Base-by-base conservation (phyloP, 495 filamentous ascomycete species). In the Neurospora cerealis region DNA sequence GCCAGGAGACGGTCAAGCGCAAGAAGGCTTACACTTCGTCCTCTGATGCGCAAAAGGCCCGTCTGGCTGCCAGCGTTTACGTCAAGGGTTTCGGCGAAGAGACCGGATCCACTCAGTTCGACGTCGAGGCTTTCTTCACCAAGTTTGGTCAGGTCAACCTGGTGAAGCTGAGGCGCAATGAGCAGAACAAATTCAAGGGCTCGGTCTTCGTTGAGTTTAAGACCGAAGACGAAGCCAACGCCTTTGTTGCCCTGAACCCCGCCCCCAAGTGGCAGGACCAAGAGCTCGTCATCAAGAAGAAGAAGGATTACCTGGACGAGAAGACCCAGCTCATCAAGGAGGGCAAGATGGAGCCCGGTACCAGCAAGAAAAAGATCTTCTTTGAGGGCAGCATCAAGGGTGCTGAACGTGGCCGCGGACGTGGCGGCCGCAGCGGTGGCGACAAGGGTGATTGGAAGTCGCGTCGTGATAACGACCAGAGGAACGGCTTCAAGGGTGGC, bases 141-240 rank as follows among this genome's bases (percentile, higher is more conserved):
- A 88, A 89, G 44, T 93, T 89, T 81, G 96, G 95, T 19, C 87
- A 91, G 8, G 88, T 91, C 75, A 93, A 93, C 72, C 87, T 88
- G n/a, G 91, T 99, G 74, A 94, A 94, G 75, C 91, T 98, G 69
- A 94, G 96, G 73, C 94, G 96, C 73, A 84, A 86, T n/a, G 74
- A 83, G 17, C 75, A 84, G 38, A 89, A 88, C 77, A 76, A 80
- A 32, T 98, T 98, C 88, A 99, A 99, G 86, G 93, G 93, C 48
- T 97, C 93, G 70, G 90, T 98, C 36, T 98, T 97, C 77, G 94
- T 98, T 70, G 95, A 98, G 82, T 98, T 98, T 80, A 85, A 85
- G 40, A 86, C 87, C 70, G 90, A 92, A 74, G 92, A 95, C 69
- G 87, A 89, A 34, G 89, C 92, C 76, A 85, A 93, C 78, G 87